Conservation (phyloP, 208 protist genomes). For the Trypanosoma caninum region DNA sequence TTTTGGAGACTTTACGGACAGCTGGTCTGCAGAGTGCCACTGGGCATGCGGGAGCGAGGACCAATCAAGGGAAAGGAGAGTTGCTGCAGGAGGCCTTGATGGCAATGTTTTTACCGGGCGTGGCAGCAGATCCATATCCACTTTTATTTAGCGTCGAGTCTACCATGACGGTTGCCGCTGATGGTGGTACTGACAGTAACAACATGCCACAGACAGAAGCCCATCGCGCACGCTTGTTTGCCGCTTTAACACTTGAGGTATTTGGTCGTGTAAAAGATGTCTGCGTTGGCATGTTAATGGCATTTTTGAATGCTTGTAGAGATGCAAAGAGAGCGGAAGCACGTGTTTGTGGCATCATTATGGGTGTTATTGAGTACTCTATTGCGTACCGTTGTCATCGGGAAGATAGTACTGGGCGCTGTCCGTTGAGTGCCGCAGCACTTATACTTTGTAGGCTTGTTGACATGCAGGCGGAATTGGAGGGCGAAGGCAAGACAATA, state of each 20-base stretch:
- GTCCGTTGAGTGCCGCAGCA: constrained; percentile 22
- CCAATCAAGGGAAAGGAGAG: not conserved
- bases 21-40: not conserved
- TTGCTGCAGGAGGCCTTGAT: constrained; percentile 1
- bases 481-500: constrained; percentile 3
- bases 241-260: constrained; percentile 24
- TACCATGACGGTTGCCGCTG: not conserved
- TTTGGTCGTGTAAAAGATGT: constrained; percentile 25
- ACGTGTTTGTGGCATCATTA: constrained; percentile 45
- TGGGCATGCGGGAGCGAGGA: not conserved
- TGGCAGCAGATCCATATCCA: not conserved
- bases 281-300: constrained; percentile 25
- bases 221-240: constrained; percentile 26
- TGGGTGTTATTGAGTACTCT: constrained; percentile 62
- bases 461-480: constrained; percentile 10
- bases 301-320: constrained; percentile 27
- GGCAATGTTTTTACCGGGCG: constrained; percentile 9
- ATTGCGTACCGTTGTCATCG: constrained; percentile 20
- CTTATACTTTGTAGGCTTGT: constrained; percentile 21
- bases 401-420: constrained; percentile 22
- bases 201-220: not conserved
- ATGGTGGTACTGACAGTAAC: not conserved
- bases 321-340: constrained; percentile 4
- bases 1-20: not conserved
- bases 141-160: constrained; percentile 14